A percentile compares a stretch with the other conserved stretches of the same genome.
phyloP scores from a whole-genome alignment of 768 basidiomycete genomes.

The Suillus subalutaceus region DNA sequence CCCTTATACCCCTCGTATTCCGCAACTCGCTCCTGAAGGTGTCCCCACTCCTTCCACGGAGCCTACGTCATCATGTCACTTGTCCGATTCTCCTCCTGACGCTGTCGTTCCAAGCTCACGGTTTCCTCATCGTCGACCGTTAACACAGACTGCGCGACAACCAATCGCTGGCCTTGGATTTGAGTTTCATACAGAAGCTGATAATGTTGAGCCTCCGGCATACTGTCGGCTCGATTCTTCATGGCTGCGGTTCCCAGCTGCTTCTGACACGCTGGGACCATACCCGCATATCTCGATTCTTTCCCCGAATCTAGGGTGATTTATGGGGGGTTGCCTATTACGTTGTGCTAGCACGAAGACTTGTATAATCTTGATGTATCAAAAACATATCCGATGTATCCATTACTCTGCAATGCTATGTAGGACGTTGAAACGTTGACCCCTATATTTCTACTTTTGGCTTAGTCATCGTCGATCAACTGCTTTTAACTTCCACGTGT shows the following conservation, averaged over 20 bases:
- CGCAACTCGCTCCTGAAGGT: background rate
- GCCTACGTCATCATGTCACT: background rate
- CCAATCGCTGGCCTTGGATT: background rate
- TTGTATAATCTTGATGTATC: background rate
- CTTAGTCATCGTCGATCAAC: background rate
- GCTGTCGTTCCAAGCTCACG: background rate
- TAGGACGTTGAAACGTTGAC: background rate
- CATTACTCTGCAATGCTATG: background rate
- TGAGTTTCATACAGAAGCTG: slow-evolving; percentile 14
- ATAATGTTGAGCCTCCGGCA: slow-evolving; percentile 20
- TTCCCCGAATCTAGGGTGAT: background rate
- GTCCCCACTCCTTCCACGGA: background rate
- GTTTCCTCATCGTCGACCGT: too few species aligned
- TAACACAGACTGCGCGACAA: background rate
- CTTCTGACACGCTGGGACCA: slow-evolving; percentile 27
- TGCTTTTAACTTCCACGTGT: background rate
- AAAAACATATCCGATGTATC: background rate
- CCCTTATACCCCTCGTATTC: background rate
- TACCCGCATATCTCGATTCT: slow-evolving; percentile 28
- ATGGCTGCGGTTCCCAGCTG: slow-evolving; percentile 21
- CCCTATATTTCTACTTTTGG: background rate
- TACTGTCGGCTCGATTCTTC: slow-evolving; percentile 33
- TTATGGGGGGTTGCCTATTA: background rate
- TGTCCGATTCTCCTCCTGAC: background rate
- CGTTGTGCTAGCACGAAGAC: background rate